A percentile compares a stretch with the other conserved stretches of the same genome.
These are phyloP conservation scores for Nemania serpens DNA, from an alignment of 2,329 filamentous ascomycete genomes.

Conservation along the genomic window DNA sequence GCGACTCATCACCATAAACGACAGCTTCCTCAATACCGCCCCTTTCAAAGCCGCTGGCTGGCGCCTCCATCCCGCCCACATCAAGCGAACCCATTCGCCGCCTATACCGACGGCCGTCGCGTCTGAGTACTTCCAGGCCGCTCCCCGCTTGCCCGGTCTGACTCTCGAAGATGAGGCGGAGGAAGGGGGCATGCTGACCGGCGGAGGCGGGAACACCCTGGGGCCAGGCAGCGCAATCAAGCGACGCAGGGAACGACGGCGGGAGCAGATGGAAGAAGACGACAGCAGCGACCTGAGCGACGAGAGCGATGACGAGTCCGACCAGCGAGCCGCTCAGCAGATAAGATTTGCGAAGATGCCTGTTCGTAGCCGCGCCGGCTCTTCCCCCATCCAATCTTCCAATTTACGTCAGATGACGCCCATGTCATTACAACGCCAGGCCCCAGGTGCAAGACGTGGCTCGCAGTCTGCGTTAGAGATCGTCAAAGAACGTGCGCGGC, in stretches of 20 bases:
- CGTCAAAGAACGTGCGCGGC: constrained; percentile 69
- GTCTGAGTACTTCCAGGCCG: constrained; percentile 79
- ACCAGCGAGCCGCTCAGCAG: constrained; percentile 77
- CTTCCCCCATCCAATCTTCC: constrained; percentile 78
- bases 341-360: constrained; percentile 98
- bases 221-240: constrained; percentile 70
- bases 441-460: constrained; percentile 59
- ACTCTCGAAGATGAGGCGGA: constrained; percentile 73
- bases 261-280: constrained; percentile 81
- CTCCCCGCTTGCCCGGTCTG: constrained; percentile 65
- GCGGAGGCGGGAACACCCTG: constrained; percentile 68
- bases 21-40: constrained; percentile 76
- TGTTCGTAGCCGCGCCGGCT: constrained; percentile 80
- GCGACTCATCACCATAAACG: constrained; percentile 79
- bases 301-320: constrained; percentile 79
- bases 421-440: constrained; percentile 54
- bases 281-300: constrained; percentile 86
- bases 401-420: constrained; percentile 60
- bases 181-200: constrained; percentile 73
- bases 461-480: constrained; percentile 74
- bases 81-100: constrained; percentile 83
- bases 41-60: constrained; percentile 84
- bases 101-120: constrained; percentile 83
- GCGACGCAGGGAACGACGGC: constrained; percentile 62
- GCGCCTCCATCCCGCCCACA: constrained; percentile 73